Conservation (phyloP, 495 filamentous ascomycete species). For the Penicillium subrubescens region DNA sequence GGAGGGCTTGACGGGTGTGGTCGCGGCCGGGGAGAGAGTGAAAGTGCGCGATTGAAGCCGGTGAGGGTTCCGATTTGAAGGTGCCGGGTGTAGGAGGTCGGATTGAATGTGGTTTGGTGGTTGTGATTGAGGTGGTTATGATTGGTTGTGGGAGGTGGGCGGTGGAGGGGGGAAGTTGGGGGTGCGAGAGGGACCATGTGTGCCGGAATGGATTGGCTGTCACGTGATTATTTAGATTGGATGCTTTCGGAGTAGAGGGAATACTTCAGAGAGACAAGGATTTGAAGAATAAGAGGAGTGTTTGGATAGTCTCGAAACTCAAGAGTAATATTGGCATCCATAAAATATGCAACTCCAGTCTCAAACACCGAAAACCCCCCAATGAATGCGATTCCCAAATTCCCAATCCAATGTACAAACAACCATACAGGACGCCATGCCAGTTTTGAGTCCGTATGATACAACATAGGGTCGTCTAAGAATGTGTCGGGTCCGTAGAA, state of each 20-base stretch:
- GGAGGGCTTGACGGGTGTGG: not conserved
- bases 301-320: not conserved
- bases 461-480: conserved; percentile 3
- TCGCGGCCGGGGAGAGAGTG: not conserved
- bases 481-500: conserved; percentile 1
- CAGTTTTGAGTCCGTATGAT: conserved; percentile 7
- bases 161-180: conserved; percentile 12
- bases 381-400: conserved; percentile 8
- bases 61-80: conserved; percentile 5
- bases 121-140: conserved; percentile 22
- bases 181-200: not conserved
- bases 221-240: conserved; percentile 3
- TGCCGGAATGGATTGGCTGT: conserved; percentile 11
- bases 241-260: not conserved
- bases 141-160: conserved; percentile 25
- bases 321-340: not conserved
- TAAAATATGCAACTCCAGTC: not conserved
- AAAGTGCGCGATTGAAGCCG: conserved; percentile 5
- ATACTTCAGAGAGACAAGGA: not conserved
- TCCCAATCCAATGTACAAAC: conserved; percentile 2
- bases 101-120: conserved; percentile 20
- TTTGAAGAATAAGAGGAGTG: not conserved
- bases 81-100: conserved; percentile 21
- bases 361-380: not conserved
- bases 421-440: not conserved